Base-by-base conservation (phyloP, 106 monocot species). In the Dioscorea alata region DNA sequence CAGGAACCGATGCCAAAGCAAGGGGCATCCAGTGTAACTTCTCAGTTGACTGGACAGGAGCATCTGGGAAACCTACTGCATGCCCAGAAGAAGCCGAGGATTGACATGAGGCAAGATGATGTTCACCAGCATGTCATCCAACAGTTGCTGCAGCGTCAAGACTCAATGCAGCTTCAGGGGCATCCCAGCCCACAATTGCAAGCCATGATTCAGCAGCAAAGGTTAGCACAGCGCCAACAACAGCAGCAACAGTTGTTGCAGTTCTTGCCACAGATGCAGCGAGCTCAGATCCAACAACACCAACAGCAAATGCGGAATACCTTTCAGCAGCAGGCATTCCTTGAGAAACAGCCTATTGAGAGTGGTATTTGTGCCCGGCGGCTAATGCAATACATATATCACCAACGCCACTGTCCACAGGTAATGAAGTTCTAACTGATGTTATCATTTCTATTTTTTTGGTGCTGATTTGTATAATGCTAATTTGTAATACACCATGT, bases 361-460 rank as follows among this genome's bases (percentile, higher is more conserved):
- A 90, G 60, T 67, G 87, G 87, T 28, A 69, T 99, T 60, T 99
- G 97, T 78, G 70, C 84, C 32, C 74, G 92, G 6, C 69, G 92
- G 51, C 76, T 92, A 61, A 92, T 90, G 97, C 92, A 99, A 60
- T 99, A 90, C 68, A 85, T 99, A 69, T 99, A 87, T 68, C 97
- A 99, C 73, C 88, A 83, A 69, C 84, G 89, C 42, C 78, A 90
- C 54, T 75, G 89, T 89, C 86, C 33, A 53, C 83, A 67, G 97
- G 92, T 57, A 83, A 89, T 69, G 74, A 33, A 62, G 0, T 18
- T 23, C 59, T 4, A 4, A 23, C 23, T 23, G 23, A 22, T 59
- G 22, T 13, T 16, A 23, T 69, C 31, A 48, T 76, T 71, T 64
- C 8, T 15, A 66, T 49, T 50, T 25, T 19, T 2, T 54, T 34